Percentiles rank a stretch among this genome's conserved stretches.
These are phyloP conservation scores for Nicotiana benthamiana DNA, from an alignment of 257 asterid genomes.

Conservation along the genomic window DNA sequence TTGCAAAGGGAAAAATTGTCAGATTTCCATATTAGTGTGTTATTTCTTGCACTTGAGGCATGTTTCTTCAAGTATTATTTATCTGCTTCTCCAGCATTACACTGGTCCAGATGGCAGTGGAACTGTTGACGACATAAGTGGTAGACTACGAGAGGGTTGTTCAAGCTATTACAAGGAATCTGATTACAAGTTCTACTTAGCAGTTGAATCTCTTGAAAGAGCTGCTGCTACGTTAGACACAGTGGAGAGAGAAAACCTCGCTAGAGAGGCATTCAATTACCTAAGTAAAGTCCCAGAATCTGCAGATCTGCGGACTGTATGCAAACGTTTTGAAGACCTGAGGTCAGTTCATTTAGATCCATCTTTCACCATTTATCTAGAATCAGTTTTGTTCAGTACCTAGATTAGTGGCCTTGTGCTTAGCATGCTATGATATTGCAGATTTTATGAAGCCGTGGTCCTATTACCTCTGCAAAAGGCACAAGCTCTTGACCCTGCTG, in stretches of 20 bases:
- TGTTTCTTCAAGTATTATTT: slow-evolving; percentile 23
- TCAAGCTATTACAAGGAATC: slow-evolving; percentile 90
- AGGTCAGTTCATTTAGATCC: slow-evolving; percentile 44
- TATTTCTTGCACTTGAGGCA: slow-evolving; percentile 1
- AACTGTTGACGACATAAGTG: slow-evolving; percentile 90
- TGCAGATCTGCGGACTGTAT: slow-evolving; percentile 79
- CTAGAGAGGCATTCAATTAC: slow-evolving; percentile 84
- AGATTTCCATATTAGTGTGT: background rate
- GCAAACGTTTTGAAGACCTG: slow-evolving; percentile 93
- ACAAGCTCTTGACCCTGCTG: slow-evolving; percentile 80
- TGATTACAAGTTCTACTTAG: slow-evolving; percentile 85
- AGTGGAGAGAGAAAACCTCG: slow-evolving; percentile 70
- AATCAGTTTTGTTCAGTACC: slow-evolving; percentile 9
- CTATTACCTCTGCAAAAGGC: slow-evolving; percentile 92
- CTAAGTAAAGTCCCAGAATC: slow-evolving; percentile 81
- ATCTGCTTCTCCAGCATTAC: slow-evolving; percentile 63
- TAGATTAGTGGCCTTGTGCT: background rate
- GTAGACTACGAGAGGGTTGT: slow-evolving; percentile 80
- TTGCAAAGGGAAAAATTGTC: background rate
- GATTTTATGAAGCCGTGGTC: slow-evolving; percentile 96
- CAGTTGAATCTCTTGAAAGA: slow-evolving; percentile 94
- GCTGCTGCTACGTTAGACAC: slow-evolving; percentile 65
- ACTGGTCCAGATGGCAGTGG: slow-evolving; percentile 99
- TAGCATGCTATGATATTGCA: slow-evolving; percentile 34
- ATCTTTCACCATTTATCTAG: background rate